Conservation (phyloP, 169 alveolate genomes). For the Perkinsus olseni region DNA sequence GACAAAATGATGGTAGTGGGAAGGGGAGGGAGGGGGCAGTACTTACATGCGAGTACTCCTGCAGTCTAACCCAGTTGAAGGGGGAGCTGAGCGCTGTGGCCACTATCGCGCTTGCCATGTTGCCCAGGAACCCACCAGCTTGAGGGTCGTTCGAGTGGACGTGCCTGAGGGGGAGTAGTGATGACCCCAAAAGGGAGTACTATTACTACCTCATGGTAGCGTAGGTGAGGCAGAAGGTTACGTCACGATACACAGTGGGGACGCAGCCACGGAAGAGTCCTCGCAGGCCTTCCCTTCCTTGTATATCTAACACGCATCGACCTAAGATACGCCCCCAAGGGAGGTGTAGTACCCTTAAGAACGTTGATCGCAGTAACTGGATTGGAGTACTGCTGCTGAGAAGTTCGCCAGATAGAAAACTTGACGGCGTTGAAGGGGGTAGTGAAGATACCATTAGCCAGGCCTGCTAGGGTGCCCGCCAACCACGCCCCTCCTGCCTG, state of each 20-base stretch:
- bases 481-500: neutral
- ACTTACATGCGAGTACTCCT: neutral
- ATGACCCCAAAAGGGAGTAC: too few relatives aligned
- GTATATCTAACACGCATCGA: neutral
- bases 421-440: neutral
- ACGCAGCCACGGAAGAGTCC: neutral
- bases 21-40: neutral
- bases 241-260: neutral
- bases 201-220: neutral
- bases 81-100: neutral
- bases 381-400: neutral
- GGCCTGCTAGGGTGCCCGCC: neutral
- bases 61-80: neutral
- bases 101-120: neutral
- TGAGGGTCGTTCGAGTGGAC: neutral
- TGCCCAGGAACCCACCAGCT: neutral
- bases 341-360: neutral
- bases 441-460: neutral
- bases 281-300: neutral
- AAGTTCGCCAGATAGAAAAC: neutral
- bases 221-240: neutral
- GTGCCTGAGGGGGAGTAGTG: neutral
- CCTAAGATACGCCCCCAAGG: neutral
- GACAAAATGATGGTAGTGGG: neutral
- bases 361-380: neutral